Evolutionary conservation across 2,329 filamentous ascomycete species (phyloP), one percentile per base, ranked within the genome.

Genomic region (Scytalidium lignicola): DNA sequence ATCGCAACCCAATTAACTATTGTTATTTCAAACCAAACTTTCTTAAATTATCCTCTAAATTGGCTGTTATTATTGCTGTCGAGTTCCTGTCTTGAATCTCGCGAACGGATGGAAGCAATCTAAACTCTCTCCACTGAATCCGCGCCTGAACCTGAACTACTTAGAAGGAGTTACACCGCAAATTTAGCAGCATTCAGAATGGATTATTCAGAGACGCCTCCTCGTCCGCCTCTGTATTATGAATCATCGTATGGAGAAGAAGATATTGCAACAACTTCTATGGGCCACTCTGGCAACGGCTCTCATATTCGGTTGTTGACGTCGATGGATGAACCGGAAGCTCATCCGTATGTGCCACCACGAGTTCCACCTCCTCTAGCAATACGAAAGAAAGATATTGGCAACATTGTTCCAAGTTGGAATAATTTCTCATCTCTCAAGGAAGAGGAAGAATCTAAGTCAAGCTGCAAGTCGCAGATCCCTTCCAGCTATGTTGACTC

Each of bases 261-360:
- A 21, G 66, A 73, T 57, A 68, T 76, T 56, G 68, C 72, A 23
- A 52, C 51, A 54, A 74, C 71, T 22, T 71, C 72, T 17, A 69
- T 69, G 37, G 70, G 71, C 51, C 68, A 72, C 49, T 59, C 65
- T 32, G 52, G 48, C 41, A 76, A 75, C 60, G 66, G 73, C 41
- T 74, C 80, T 28, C 77, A 74, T 53, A 74, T 85, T 48, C 74
- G 82, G 59, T 69, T 85, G 58, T 69, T 85, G 67, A 84, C 80
- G 46, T 83, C 79, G 6, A 73, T 81, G 64, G 81, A 84, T 60
- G 80, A 82, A 43, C 67, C 74, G 26, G 67, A 72, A 54, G 58
- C 60, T 49, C 68, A 71, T 62, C 71, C 75, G 79, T 83, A 83
- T 71, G 80, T 83, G 69, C 56, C 57, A 54, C 61, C 48, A 51